Evolutionary conservation across 1,139 yeast genomes (phyloP).

Genomic region (Yamadazyma dendronema): DNA sequence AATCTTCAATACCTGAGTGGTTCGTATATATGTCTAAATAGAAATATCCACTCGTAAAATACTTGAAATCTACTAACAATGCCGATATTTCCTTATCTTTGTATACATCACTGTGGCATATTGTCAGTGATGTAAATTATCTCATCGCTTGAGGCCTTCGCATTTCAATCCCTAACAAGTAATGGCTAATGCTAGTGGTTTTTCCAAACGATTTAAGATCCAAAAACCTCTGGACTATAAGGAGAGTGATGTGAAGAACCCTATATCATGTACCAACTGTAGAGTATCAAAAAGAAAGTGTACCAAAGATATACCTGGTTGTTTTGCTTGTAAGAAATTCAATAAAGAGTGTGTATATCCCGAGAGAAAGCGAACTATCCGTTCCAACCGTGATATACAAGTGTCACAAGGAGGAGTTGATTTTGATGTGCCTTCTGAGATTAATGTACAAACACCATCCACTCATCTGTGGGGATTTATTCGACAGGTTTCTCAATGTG

Average conservation of each 20-base stretch:
- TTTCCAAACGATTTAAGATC: conserved; percentile 1
- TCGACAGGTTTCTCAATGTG: too few species aligned
- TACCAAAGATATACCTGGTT: conserved; percentile 42
- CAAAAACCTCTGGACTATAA: too few species aligned
- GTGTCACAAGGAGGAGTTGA: neutral
- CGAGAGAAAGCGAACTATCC: neutral
- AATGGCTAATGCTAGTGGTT: too few species aligned
- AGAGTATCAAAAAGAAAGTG: conserved; percentile 50
- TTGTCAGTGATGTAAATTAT: too few species aligned
- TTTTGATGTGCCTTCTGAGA: neutral
- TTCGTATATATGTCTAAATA: neutral
- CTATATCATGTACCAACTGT: conserved; percentile 15
- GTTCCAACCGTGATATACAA: neutral
- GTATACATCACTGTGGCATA: too few species aligned
- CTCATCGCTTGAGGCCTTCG: too few species aligned
- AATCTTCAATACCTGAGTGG: conserved; percentile 7
- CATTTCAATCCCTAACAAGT: too few species aligned
- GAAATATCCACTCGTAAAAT: too few species aligned
- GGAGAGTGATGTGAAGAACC: conserved; percentile 2
- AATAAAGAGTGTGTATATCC: conserved; percentile 39
- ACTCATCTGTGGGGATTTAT: too few species aligned
- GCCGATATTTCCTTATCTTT: neutral
- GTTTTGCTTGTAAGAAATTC: conserved; percentile 41
- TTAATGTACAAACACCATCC: neutral
- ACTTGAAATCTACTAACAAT: neutral